Evolutionary conservation across 305 asterid species (phyloP), one percentile per base, ranked within the genome.

Genomic region (Fraxinus paxiana): DNA sequence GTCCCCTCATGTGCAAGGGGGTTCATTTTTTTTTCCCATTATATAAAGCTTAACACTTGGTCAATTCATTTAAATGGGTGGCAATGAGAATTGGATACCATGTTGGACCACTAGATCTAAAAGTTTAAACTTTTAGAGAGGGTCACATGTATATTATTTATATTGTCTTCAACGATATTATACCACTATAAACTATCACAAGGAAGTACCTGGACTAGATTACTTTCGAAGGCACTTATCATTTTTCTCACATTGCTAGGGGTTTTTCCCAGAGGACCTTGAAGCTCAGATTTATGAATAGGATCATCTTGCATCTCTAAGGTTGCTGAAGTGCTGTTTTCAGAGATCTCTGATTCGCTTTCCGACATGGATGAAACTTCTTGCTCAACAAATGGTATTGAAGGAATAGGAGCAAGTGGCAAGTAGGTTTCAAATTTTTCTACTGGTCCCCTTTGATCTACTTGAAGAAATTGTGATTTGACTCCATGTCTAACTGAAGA

Each of bases 201-300:
- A 80, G 26, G 77, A 76, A 77, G 80, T 89, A 95, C 98, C 98
- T 93, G 91, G 89, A 83, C 63, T 82, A 80, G 84, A 77, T 82
- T 81, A 69, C 76, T 90, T 81, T 93, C 97, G 18, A 95, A 93
- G 75, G 97, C 97, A 84, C 91, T 91, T 75, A 92, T 90, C 93
- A 93, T 89, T 85, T 92, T 95, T 86, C 84, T 90, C 84, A 95
- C 97, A 73, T 76, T 90, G 90, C 95, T 90, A 72, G 90, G 89
- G 85, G 77, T 82, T 90, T 74, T 90, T 80, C 83, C 74, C 70
- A 31, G 37, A 33, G 81, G 83, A 80, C 77, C 81, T 84, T 77
- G 88, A 74, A 78, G 80, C 71, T 73, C 85, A 30, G 87, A 76
- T 51, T 83, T 79, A 59, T 73, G 65, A 78, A 48, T 37, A 5